These are phyloP conservation scores for Auxenochlorella protothecoides DNA, from an alignment of 139 green algal species.

Conservation along the genomic window DNA sequence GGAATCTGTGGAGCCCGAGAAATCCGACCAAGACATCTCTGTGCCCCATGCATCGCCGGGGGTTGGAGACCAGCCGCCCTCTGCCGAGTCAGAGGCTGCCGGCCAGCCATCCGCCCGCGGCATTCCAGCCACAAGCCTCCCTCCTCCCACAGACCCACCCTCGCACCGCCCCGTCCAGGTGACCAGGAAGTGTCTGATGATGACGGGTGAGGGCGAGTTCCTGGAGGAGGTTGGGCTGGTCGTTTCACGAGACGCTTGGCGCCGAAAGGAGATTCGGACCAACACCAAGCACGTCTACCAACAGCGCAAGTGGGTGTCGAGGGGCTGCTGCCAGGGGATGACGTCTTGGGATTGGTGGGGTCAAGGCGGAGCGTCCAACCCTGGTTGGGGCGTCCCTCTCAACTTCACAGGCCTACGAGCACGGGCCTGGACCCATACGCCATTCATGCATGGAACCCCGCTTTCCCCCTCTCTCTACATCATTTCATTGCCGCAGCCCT, in stretches of 20 bases:
- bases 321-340: too few species aligned
- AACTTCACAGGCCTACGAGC: too few species aligned
- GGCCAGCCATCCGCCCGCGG: neutral
- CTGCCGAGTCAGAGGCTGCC: neutral
- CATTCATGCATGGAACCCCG: too few species aligned
- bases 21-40: neutral
- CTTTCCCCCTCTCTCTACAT: too few species aligned
- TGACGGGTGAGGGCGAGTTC: constrained; percentile 31
- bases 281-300: constrained; percentile 60
- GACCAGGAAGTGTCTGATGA: constrained; percentile 25
- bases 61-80: neutral
- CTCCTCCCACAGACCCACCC: too few species aligned
- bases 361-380: too few species aligned
- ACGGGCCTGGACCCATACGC: too few species aligned
- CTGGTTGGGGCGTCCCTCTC: too few species aligned
- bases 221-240: constrained; percentile 34
- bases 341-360: too few species aligned
- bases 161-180: constrained; percentile 12
- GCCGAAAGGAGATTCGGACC: constrained; percentile 34
- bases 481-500: too few species aligned
- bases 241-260: constrained; percentile 11
- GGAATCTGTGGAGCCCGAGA: neutral
- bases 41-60: neutral
- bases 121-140: neutral
- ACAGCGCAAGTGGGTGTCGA: constrained; percentile 52